A percentile compares a stretch with the other conserved stretches of the same genome.
Conservation (phyloP, 164 flowering plant genomes). For the Vitis labrusca region DNA sequence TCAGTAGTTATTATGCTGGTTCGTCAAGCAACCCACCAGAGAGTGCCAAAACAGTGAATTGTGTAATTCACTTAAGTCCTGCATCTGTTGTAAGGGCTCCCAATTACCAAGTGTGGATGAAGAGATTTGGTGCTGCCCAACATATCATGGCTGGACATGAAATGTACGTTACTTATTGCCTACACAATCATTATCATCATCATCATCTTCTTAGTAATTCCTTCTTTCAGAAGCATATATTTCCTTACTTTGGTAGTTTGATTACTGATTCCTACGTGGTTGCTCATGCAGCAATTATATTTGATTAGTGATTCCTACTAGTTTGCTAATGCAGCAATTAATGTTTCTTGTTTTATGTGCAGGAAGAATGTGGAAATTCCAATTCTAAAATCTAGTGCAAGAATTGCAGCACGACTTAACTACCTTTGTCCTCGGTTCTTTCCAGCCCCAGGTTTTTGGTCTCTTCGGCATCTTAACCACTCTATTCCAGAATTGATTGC, state of each 20-base stretch:
- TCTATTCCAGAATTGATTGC: constrained; percentile 16
- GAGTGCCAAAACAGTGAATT: constrained; percentile 57
- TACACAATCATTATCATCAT: neutral
- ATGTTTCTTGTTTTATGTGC: constrained; percentile 15
- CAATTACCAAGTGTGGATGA: constrained; percentile 85
- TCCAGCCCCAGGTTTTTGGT: constrained; percentile 85
- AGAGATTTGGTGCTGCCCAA: constrained; percentile 75
- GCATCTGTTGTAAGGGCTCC: constrained; percentile 41
- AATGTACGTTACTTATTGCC: constrained; percentile 39
- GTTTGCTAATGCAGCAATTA: neutral
- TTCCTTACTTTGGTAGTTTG: neutral
- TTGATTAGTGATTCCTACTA: constrained; percentile 6
- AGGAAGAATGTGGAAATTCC: constrained; percentile 89
- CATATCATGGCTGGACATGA: constrained; percentile 97
- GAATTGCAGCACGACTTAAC: constrained; percentile 80
- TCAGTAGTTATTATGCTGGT: constrained; percentile 56
- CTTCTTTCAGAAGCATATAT: neutral
- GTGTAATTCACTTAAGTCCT: constrained; percentile 85
- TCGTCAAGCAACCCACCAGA: constrained; percentile 16
- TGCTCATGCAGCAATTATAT: neutral
- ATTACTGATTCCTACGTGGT: constrained; percentile 4
- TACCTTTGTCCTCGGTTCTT: constrained; percentile 89
- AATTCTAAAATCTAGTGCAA: constrained; percentile 79
- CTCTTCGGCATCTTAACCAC: constrained; percentile 29
- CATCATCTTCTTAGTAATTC: neutral